Evolutionary conservation across 169 alveolate genomes (phyloP).

Genomic region (Besnoitia besnoiti): DNA sequence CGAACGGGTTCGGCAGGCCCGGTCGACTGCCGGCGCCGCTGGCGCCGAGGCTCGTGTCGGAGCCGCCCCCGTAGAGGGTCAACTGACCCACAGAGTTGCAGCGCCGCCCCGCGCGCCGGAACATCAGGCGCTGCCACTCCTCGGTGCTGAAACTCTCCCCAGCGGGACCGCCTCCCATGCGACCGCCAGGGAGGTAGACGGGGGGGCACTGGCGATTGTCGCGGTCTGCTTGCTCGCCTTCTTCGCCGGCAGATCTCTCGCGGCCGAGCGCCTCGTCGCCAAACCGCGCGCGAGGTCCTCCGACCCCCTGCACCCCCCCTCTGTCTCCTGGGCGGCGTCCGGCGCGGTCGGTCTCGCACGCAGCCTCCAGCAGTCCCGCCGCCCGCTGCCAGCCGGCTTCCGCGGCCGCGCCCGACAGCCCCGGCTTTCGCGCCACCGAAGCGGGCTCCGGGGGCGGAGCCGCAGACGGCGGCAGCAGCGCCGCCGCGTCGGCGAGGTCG

Average conservation of each 20-base stretch:
- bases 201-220: no score
- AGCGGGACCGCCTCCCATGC: conserved; percentile 23
- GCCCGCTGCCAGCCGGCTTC: no score
- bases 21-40: background rate
- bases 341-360: no score
- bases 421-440: no score
- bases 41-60: background rate
- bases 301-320: background rate
- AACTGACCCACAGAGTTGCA: conserved; percentile 23
- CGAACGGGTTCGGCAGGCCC: background rate
- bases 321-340: background rate
- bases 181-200: conserved; percentile 12
- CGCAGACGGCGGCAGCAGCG: background rate
- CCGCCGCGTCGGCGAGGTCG: background rate
- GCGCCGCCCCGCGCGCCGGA: conserved; percentile 15
- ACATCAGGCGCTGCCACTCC: conserved; percentile 20
- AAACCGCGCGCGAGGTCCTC: background rate
- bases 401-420: no score
- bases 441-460: background rate
- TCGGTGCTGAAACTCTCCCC: conserved; percentile 1
- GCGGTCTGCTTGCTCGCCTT: background rate
- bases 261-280: background rate
- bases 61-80: background rate
- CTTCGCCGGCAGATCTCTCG: background rate
- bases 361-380: no score